Percentiles rank a stretch among this genome's conserved stretches.
Conservation (phyloP, 2,329 filamentous ascomycete genomes). For the Verticillium albo-atrum region DNA sequence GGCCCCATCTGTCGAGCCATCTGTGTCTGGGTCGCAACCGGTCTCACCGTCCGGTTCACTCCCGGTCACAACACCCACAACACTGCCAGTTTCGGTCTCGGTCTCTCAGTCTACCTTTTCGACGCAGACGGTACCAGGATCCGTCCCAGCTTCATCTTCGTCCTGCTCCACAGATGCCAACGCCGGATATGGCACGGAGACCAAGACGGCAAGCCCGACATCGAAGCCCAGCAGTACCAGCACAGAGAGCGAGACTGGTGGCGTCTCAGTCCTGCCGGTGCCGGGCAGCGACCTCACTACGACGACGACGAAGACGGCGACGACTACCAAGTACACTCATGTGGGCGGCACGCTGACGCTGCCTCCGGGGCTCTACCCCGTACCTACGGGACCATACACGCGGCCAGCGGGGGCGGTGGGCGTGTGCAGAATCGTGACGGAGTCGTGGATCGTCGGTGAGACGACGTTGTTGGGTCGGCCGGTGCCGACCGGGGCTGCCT, state of each 20-base stretch:
- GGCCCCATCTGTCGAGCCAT: no score
- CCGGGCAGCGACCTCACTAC: background rate
- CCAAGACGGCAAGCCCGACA: background rate
- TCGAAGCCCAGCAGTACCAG: background rate
- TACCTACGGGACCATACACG: conserved; percentile 7
- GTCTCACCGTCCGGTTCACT: background rate
- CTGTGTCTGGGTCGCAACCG: background rate
- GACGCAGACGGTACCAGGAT: background rate
- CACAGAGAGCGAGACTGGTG: background rate
- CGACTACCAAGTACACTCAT: background rate
- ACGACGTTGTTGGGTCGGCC: conserved; percentile 1
- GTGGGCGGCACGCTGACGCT: conserved; percentile 4
- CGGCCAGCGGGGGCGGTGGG: background rate
- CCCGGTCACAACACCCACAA: background rate
- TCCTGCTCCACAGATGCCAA: no score
- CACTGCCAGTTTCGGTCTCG: background rate
- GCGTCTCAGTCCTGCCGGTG: background rate
- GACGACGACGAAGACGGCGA: background rate
- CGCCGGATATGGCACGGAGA: no score
- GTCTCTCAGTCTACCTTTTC: background rate
- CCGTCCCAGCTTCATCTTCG: background rate
- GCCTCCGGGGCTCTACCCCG: conserved; percentile 6
- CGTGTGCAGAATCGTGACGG: conserved; percentile 5
- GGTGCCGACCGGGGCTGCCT: background rate
- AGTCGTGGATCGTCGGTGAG: conserved; percentile 5